These are phyloP conservation scores for Albatrellus ellisii DNA, from an alignment of 768 basidiomycete genomes.

Conservation along the genomic window DNA sequence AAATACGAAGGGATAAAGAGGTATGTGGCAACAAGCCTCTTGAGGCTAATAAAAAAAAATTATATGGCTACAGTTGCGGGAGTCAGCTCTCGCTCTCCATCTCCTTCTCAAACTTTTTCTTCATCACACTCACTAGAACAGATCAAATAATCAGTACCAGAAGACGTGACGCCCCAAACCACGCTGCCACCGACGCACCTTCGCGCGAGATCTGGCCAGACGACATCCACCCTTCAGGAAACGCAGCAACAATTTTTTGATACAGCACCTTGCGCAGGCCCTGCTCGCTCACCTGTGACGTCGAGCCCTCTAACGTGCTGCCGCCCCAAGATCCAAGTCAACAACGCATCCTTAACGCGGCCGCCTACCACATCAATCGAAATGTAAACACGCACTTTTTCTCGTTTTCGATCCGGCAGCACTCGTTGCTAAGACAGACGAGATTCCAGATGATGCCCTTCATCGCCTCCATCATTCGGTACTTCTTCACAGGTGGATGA, in stretches of 20 bases:
- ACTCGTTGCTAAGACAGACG: slow-evolving; percentile 72
- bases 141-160: no score
- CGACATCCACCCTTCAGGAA: slow-evolving; percentile 76
- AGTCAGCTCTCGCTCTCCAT: background rate
- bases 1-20: no score
- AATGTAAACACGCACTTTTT: slow-evolving; percentile 38
- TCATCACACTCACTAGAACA: no score
- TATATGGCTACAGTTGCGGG: no score
- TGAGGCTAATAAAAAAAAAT: no score
- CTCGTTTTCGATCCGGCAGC: slow-evolving; percentile 56
- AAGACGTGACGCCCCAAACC: no score
- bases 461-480: slow-evolving; percentile 70
- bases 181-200: slow-evolving; percentile 48
- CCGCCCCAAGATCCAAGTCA: background rate
- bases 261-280: slow-evolving; percentile 69
- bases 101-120: background rate
- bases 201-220: slow-evolving; percentile 81
- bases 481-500: slow-evolving; percentile 67
- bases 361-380: background rate
- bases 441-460: slow-evolving; percentile 70
- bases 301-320: slow-evolving; percentile 48
- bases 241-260: slow-evolving; percentile 75
- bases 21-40: no score
- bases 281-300: slow-evolving; percentile 68
- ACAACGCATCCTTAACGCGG: no score